These are phyloP conservation scores for Hypoxylon sp. DNA, from an alignment of 2,329 filamentous ascomycete species.

Conservation along the genomic window DNA sequence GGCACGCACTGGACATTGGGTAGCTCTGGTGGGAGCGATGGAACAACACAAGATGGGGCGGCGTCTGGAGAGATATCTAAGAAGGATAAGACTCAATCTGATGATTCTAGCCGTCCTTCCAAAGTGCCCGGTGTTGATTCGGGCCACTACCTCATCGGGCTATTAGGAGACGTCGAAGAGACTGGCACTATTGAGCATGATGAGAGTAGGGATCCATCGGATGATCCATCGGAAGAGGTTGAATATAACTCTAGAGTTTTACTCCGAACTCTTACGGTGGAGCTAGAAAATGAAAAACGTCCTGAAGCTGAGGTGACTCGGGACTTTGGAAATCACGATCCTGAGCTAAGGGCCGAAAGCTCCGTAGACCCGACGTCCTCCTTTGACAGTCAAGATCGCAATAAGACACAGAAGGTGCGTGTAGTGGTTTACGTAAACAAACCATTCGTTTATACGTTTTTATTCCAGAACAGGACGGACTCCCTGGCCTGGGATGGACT, in stretches of 20 bases:
- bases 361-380: conserved; percentile 43
- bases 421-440: conserved; percentile 81
- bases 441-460: conserved; percentile 83
- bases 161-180: conserved; percentile 75
- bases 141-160: conserved; percentile 76
- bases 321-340: conserved; percentile 62
- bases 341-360: conserved; percentile 48
- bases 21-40: conserved; percentile 44
- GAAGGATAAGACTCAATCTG: conserved; percentile 21
- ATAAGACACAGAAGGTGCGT: conserved; percentile 71
- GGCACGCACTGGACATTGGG: conserved; percentile 75
- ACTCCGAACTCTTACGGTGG: conserved; percentile 77
- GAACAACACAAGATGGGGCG: conserved; percentile 25
- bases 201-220: conserved; percentile 46
- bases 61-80: conserved; percentile 28
- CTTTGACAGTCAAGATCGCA: conserved; percentile 66
- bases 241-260: conserved; percentile 69
- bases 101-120: conserved; percentile 12
- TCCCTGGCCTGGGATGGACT: conserved; percentile 69
- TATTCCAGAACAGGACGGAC: conserved; percentile 76
- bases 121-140: conserved; percentile 43
- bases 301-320: conserved; percentile 63
- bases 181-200: conserved; percentile 54
- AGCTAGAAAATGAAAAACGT: conserved; percentile 66
- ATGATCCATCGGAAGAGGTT: conserved; percentile 53